Evolutionary conservation across 345 rosid genomes (phyloP).

Genomic region (Limnanthes douglasii): DNA sequence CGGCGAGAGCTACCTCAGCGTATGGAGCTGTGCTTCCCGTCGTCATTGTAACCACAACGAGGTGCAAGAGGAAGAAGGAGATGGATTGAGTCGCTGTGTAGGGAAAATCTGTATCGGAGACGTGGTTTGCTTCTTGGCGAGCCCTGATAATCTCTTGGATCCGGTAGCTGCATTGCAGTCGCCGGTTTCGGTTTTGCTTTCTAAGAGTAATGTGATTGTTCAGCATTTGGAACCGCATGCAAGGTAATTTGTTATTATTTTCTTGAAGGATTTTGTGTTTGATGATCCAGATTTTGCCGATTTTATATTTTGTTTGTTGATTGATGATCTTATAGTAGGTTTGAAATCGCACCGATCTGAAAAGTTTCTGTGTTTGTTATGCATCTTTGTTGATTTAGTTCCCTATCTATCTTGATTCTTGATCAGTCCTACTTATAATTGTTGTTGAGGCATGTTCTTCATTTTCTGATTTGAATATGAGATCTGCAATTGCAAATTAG

Average conservation of each 20-base stretch:
- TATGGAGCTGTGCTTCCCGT: constrained; percentile 39
- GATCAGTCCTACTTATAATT: too few species aligned
- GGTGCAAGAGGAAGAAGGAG: background rate
- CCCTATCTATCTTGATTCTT: too few species aligned
- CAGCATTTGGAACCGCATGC: constrained; percentile 37
- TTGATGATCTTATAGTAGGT: background rate
- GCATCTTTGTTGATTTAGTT: too few species aligned
- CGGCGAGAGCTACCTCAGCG: constrained; percentile 29
- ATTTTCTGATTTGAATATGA: too few species aligned
- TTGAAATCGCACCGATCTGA: background rate
- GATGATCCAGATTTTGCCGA: background rate
- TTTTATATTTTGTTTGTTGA: background rate
- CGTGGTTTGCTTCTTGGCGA: background rate
- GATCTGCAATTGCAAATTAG: too few species aligned
- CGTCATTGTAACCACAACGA: too few species aligned
- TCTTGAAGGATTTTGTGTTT: too few species aligned
- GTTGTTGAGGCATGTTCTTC: too few species aligned
- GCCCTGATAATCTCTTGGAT: constrained; percentile 21
- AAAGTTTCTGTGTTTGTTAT: too few species aligned
- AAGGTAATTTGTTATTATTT: constrained; percentile 24
- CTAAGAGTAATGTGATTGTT: constrained; percentile 18
- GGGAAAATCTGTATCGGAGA: background rate
- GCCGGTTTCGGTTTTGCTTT: constrained; percentile 20
- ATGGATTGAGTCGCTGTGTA: background rate
- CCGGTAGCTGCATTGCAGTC: constrained; percentile 27